Evolutionary conservation across 371 early-diverging fungal genomes (phyloP), one percentile per base, ranked within the genome.

Genomic region (Syncephalastrum racemosum): DNA sequence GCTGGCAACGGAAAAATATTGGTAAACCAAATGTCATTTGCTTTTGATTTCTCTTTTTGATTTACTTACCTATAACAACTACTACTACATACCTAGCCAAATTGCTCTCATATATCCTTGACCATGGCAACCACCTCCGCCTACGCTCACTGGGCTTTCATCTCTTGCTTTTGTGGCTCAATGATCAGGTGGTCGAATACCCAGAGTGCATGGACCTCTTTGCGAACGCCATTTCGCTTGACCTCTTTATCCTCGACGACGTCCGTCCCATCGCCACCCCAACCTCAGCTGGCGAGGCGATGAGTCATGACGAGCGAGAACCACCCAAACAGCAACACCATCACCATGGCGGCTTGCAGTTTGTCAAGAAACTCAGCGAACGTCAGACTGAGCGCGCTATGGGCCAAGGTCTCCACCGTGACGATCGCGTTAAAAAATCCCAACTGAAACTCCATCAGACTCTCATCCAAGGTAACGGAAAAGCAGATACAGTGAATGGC

Each of bases 141-240:
- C 60, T 91, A 40, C 85, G 91, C 18, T 73, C 81, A 4, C 82
- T 89, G 48, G 93, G 93, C 18, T 82, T 93, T 58, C 82, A 85
- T 25, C 60, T 93, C 20, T 67, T 93, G n/a, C 78, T 90, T 19
- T 61, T 84, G 18, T 90, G 86, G 86, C 52, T 93, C 39, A 86
- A 87, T 63, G 83, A 78, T 43, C 86, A 85, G 55, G 80, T 82
- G 1, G 75, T 75, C 0, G 87, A 86, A 58, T 79, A 78, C 44
- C 74, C 77, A 1, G 88, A 88, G 61, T 81, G 82, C 18, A 81
- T 86, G 55, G 62, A 82, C 40, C 63, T 90, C 18, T 89, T 86
- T 57, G 66, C 82, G 3, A 81, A 84, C 48, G 84, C 86, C 6
- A 83, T 92, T 20, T 75, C 84, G 2, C 62, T 87, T 13, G 86